Evolutionary conservation across 1,139 yeast species (phyloP).

Genomic region (Candida gigantensis): DNA sequence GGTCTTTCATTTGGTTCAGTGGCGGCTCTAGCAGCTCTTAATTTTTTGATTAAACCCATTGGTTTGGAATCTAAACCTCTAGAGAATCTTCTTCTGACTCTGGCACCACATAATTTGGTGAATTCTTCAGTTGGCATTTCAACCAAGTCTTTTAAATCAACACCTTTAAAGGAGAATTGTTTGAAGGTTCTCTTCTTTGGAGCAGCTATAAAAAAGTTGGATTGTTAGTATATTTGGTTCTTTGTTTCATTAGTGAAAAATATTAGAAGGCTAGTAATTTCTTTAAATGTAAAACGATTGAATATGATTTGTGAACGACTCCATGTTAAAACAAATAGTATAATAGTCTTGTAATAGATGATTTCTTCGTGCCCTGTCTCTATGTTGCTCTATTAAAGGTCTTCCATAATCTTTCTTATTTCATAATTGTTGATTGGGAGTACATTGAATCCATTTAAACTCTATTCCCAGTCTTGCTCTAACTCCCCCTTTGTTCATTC

Average conservation of each 20-base stretch:
- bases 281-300: too few relatives aligned
- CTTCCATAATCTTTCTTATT: too few relatives aligned
- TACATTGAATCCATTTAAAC: background rate
- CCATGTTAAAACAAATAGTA: too few relatives aligned
- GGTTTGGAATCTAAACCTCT: conserved; percentile 97
- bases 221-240: conserved; percentile 30
- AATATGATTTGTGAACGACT: too few relatives aligned
- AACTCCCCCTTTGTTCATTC: background rate
- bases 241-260: too few relatives aligned
- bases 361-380: too few relatives aligned
- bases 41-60: conserved; percentile 96
- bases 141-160: conserved; percentile 92
- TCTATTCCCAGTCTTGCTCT: background rate
- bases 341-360: too few relatives aligned
- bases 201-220: conserved; percentile 43
- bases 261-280: too few relatives aligned
- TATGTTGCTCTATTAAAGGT: too few relatives aligned
- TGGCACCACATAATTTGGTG: conserved; percentile 94
- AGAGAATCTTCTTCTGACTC: conserved; percentile 99
- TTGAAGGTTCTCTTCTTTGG: conserved; percentile 92
- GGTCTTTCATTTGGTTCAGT: conserved; percentile 96
- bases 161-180: conserved; percentile 99
- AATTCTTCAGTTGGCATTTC: conserved; percentile 96
- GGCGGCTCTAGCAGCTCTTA: conserved; percentile 96
- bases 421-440: too few relatives aligned